Evolutionary conservation across 768 basidiomycete species (phyloP).

Genomic region (Pleurotus tuber-regium): DNA sequence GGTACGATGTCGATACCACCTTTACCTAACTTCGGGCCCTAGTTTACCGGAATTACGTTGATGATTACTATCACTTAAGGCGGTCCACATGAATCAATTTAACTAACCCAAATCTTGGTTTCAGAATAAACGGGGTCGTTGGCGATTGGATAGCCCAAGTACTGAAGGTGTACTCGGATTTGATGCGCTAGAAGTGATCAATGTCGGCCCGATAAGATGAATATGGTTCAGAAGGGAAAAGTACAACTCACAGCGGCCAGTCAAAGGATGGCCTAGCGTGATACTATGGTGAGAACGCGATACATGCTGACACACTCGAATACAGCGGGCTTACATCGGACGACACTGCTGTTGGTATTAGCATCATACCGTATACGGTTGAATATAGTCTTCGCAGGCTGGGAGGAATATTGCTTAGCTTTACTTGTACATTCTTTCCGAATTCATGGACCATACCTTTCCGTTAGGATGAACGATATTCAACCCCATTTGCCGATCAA

Average conservation of each 20-base stretch:
- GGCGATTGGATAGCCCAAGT: constrained; percentile 87
- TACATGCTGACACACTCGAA: not conserved
- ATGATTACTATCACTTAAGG: constrained; percentile 9
- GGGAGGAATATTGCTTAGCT: constrained; percentile 9
- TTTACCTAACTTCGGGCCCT: constrained; percentile 74
- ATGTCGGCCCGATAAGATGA: constrained; percentile 6
- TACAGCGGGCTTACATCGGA: constrained; percentile 60
- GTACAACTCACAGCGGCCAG: constrained; percentile 79
- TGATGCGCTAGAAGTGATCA: constrained; percentile 73
- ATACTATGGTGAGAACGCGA: constrained; percentile 5
- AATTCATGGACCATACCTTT: constrained; percentile 51
- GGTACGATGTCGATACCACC: constrained; percentile 80
- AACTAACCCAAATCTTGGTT: constrained; percentile 65
- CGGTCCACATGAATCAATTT: too few species aligned
- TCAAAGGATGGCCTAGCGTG: constrained; percentile 73
- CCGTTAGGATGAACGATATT: constrained; percentile 96
- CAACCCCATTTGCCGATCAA: constrained; percentile 95
- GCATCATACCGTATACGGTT: constrained; percentile 77
- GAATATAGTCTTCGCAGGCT: constrained; percentile 91
- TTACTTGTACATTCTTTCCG: not conserved
- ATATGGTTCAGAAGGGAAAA: not conserved
- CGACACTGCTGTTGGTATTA: constrained; percentile 78
- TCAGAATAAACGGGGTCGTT: constrained; percentile 95
- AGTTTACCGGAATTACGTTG: constrained; percentile 1
- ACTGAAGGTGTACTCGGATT: constrained; percentile 95